phyloP scores from a whole-genome alignment of 2,329 filamentous ascomycete species.

The Capronia epimyces region DNA sequence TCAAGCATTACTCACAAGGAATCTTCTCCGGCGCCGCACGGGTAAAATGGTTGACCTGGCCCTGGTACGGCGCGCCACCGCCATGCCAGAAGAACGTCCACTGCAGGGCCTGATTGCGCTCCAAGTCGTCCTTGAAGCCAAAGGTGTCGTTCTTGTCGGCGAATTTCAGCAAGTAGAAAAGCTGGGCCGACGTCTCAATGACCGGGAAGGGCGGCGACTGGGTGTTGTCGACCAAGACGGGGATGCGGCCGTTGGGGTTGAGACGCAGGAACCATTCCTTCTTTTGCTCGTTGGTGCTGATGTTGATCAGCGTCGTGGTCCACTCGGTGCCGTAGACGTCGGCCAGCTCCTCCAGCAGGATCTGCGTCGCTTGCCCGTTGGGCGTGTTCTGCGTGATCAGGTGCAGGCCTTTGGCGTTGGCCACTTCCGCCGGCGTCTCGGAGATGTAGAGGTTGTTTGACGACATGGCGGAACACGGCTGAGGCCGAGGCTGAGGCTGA shows the following conservation, averaged over 20 bases:
- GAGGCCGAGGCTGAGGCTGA: background rate
- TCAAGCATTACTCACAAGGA: constrained; percentile 35
- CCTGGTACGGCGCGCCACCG: constrained; percentile 32
- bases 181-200: constrained; percentile 50
- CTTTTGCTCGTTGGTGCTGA: constrained; percentile 52
- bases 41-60: constrained; percentile 45
- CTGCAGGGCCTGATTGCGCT: constrained; percentile 46
- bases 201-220: constrained; percentile 47
- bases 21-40: constrained; percentile 44
- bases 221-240: constrained; percentile 48
- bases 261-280: constrained; percentile 42
- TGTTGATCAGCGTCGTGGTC: constrained; percentile 47
- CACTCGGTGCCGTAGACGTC: constrained; percentile 47
- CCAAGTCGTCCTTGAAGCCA: constrained; percentile 49
- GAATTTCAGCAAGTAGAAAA: constrained; percentile 50
- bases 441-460: constrained; percentile 40
- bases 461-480: constrained; percentile 30
- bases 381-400: constrained; percentile 49
- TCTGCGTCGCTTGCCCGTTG: constrained; percentile 50
- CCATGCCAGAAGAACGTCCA: constrained; percentile 52
- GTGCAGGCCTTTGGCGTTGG: constrained; percentile 48
- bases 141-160: constrained; percentile 48
- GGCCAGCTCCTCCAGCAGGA: constrained; percentile 52
- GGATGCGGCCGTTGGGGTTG: constrained; percentile 41
- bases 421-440: constrained; percentile 44